phyloP scores from a whole-genome alignment of 768 basidiomycete genomes.

The Xerocomellus amylosporus region DNA sequence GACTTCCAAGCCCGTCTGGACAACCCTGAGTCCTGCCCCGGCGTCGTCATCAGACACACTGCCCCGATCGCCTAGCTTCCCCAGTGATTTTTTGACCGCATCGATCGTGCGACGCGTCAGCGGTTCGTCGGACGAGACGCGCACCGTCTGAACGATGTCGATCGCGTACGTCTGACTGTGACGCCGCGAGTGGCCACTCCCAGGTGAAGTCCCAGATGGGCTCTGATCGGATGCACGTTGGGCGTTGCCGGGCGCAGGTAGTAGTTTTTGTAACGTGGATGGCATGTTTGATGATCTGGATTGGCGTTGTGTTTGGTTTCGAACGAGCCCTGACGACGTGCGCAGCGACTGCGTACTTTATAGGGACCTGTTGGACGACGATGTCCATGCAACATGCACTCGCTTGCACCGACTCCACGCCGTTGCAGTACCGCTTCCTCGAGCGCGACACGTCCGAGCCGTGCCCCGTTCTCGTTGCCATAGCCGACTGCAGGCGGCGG shows the following conservation, averaged over 20 bases:
- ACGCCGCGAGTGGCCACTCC: background rate
- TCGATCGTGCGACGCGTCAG: conserved; percentile 28
- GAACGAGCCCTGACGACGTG: background rate
- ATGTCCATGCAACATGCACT: conserved; percentile 19
- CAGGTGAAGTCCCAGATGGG: background rate
- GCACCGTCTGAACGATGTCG: conserved; percentile 32
- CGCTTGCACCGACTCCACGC: conserved; percentile 12
- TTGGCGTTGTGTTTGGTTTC: background rate
- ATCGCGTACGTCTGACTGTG: conserved; percentile 24
- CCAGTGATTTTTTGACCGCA: conserved; percentile 30
- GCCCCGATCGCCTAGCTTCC: conserved; percentile 28
- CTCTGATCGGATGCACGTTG: conserved; percentile 12
- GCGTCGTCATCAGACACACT: conserved; percentile 30
- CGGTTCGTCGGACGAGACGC: conserved; percentile 27
- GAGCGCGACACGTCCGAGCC: conserved; percentile 17
- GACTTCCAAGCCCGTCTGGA: conserved; percentile 27
- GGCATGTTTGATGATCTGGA: conserved; percentile 12
- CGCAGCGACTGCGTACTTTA: conserved; percentile 18
- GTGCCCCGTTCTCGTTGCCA: conserved; percentile 13
- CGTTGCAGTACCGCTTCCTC: conserved; percentile 16
- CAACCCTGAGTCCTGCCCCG: conserved; percentile 24
- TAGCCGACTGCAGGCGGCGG: conserved; percentile 10
- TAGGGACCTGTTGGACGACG: conserved; percentile 9
- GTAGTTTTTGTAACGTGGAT: conserved; percentile 20
- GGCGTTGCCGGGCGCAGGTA: conserved; percentile 2